Evolutionary conservation across 2,329 filamentous ascomycete genomes (phyloP), one percentile per base, ranked within the genome.

Genomic region (Alternaria sp.): DNA sequence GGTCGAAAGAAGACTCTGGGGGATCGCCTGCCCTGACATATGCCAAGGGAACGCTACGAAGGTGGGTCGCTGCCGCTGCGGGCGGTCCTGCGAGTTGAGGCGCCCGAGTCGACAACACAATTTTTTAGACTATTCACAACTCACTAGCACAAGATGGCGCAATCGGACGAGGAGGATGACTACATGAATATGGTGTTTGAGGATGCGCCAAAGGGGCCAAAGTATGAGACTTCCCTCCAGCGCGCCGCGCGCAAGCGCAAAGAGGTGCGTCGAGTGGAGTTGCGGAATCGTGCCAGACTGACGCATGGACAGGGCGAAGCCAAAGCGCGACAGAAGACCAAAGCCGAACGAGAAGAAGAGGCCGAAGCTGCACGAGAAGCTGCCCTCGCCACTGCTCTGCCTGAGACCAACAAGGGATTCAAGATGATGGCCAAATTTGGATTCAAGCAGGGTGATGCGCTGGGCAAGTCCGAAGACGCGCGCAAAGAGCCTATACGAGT

Each of bases 371-470:
- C 88, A 15, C 90, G 93, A 56, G 92, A 97, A 78, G 88, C 86
- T 41, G 93, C 92, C 0, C 87, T 97, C 25, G 86, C 89, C 5
- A 92, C 91, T 6, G 84, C 96, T 53, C 84, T 97, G 7, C 87
- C 89, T 20, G 82, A 86, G 15, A 85, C 88, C 54, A 96, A 90
- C 82, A 98, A 97, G 77, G 96, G 95, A 2, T 88, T 96, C 65
- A 89, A 92, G 68, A 97, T 99, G 93, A 97, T 99, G 94, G 91
- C 93, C 21, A 95, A 93, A 80, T 92, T 99, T 86, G 96, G 96
- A 1, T 99, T 96, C 82, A 90, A 89, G 61, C 84, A 88, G 20
- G 94, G 94, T 23, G 89, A 88, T 37, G 86, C 89, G 0, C 83
- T 98, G 4, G 96, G 96, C 2, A 88, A 87, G 70, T 83, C 84